Percentiles rank a stretch among this genome's conserved stretches.
phyloP scores from a whole-genome alignment of 495 filamentous ascomycete genomes.

The Penicillium fimorum region DNA sequence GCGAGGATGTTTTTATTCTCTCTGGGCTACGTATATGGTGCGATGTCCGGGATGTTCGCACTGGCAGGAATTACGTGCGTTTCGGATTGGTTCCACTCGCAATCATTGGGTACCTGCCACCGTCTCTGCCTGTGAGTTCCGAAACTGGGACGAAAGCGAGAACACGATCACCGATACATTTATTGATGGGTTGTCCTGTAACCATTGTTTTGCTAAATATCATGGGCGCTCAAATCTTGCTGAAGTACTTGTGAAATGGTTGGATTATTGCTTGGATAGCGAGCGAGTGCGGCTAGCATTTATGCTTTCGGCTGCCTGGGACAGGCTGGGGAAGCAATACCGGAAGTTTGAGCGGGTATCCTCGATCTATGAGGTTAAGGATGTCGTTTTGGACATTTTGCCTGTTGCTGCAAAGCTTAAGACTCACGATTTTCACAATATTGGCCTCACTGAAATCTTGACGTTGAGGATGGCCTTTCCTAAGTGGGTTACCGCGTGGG shows the following conservation, averaged over 20 bases:
- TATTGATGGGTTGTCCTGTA: neutral
- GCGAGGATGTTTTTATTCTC: neutral
- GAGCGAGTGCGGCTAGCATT: neutral
- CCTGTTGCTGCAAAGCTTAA: neutral
- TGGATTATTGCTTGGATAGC: neutral
- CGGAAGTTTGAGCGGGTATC: too few relatives aligned
- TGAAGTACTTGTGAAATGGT: neutral
- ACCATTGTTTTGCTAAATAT: neutral
- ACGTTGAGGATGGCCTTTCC: neutral
- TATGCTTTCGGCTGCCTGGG: neutral
- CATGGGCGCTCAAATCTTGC: neutral
- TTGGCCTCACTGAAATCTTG: neutral
- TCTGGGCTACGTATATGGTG: constrained; percentile 7
- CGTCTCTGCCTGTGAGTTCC: too few relatives aligned
- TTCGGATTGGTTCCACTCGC: neutral
- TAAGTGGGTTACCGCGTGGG: neutral
- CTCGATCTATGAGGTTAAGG: too few relatives aligned
- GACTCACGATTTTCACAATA: neutral
- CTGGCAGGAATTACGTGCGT: constrained; percentile 13
- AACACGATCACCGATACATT: neutral
- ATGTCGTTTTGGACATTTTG: neutral
- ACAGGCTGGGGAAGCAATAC: neutral
- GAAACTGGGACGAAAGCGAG: neutral
- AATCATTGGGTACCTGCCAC: neutral
- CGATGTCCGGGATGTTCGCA: constrained; percentile 3